Evolutionary conservation across 2,329 filamentous ascomycete species (phyloP).

Genomic region (Daldinia sp.): DNA sequence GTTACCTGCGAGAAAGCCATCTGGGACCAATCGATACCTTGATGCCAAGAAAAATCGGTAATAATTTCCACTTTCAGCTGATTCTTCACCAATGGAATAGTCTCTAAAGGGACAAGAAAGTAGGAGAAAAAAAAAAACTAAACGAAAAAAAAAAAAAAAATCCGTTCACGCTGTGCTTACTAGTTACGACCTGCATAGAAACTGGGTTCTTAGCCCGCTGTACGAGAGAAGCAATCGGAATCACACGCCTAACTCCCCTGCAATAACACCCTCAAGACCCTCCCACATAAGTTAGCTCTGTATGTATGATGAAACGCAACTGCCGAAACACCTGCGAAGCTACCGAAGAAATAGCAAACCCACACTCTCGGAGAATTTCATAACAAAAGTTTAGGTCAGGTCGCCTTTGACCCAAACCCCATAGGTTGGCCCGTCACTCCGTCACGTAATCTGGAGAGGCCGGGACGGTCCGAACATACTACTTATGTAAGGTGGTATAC

Average conservation of each 20-base stretch:
- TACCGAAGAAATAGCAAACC: constrained; percentile 18
- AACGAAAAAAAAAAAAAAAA: constrained; percentile 9
- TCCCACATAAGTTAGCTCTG: constrained; percentile 4
- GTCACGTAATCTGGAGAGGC: constrained; percentile 22
- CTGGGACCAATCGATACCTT: constrained; percentile 32
- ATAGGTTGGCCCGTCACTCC: background rate
- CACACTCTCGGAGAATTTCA: constrained; percentile 29
- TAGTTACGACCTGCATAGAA: constrained; percentile 34
- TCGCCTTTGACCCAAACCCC: constrained; percentile 6
- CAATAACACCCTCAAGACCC: constrained; percentile 11
- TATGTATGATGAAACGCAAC: constrained; percentile 34
- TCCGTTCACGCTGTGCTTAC: constrained; percentile 38
- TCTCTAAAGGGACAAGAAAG: background rate
- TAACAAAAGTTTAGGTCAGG: background rate
- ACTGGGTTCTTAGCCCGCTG: constrained; percentile 24
- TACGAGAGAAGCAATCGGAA: constrained; percentile 31
- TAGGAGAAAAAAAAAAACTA: constrained; percentile 7
- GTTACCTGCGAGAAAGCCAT: constrained; percentile 17
- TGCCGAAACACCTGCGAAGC: constrained; percentile 38
- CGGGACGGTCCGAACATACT: constrained; percentile 33
- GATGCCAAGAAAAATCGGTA: constrained; percentile 39
- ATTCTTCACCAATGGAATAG: constrained; percentile 17
- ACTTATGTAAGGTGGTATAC: constrained; percentile 39
- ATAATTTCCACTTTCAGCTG: constrained; percentile 38
- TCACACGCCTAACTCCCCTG: constrained; percentile 34